Conservation (phyloP, 192 early-diverging fungal genomes). For the Kappamyces sp. region DNA sequence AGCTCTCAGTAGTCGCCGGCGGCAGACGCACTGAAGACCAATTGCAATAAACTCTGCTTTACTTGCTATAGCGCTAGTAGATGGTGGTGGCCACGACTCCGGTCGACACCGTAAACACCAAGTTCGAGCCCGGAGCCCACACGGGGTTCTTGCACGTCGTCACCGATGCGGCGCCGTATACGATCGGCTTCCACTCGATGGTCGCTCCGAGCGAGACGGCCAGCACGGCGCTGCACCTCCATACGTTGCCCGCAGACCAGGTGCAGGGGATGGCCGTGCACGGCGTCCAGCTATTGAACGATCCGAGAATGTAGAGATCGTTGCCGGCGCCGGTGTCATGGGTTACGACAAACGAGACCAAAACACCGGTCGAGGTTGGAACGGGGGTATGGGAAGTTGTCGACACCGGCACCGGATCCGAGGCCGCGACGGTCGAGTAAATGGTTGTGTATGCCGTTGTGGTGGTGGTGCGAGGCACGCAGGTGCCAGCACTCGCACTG, state of each 20-base stretch:
- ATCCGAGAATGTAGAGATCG: conserved; percentile 1
- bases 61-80: conserved; percentile 9
- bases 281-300: conserved; percentile 13
- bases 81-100: not conserved
- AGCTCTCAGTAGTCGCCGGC: too few relatives aligned
- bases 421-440: not conserved
- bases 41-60: too few relatives aligned
- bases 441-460: too few relatives aligned
- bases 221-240: not conserved
- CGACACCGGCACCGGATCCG: not conserved
- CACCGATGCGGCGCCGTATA: not conserved
- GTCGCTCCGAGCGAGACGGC: not conserved
- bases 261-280: not conserved
- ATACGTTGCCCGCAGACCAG: conserved; percentile 14
- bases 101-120: not conserved
- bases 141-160: conserved; percentile 11
- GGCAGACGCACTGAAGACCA: too few relatives aligned
- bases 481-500: not conserved
- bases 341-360: conserved; percentile 12
- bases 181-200: conserved; percentile 11
- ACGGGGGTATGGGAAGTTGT: too few relatives aligned
- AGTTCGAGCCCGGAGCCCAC: conserved; percentile 6
- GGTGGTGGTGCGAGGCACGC: not conserved
- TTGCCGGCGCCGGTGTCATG: conserved; percentile 13
- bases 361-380: not conserved